These are phyloP conservation scores for Monilinia vaccinii-corymbosi DNA, from an alignment of 2,329 filamentous ascomycete species.

Conservation along the genomic window DNA sequence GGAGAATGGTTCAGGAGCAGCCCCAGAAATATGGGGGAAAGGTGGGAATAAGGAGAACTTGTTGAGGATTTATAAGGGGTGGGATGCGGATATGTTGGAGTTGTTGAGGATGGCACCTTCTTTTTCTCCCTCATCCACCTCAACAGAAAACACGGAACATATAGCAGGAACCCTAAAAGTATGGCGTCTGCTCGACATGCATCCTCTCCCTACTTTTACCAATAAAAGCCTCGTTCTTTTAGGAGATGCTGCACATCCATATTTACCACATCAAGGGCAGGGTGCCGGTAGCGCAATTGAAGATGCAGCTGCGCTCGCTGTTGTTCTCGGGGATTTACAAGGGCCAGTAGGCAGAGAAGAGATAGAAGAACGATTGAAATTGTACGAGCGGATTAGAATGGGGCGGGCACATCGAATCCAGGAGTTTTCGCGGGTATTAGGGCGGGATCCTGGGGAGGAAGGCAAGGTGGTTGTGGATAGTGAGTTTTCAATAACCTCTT, in stretches of 20 bases:
- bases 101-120: not conserved
- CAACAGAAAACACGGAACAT: constrained; percentile 10
- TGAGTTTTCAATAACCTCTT: constrained; percentile 30
- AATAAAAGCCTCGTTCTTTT: constrained; percentile 46
- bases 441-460: constrained; percentile 36
- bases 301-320: constrained; percentile 50
- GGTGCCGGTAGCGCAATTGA: constrained; percentile 58
- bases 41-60: not conserved
- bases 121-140: not conserved
- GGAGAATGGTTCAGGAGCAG: constrained; percentile 10
- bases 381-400: constrained; percentile 51
- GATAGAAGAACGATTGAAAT: constrained; percentile 44
- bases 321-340: constrained; percentile 38
- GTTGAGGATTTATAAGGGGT: not conserved
- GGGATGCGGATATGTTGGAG: not conserved
- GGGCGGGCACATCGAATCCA: constrained; percentile 50
- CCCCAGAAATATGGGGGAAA: not conserved
- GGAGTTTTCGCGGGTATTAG: constrained; percentile 44
- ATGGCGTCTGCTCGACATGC: constrained; percentile 56
- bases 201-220: constrained; percentile 45
- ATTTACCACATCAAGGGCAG: constrained; percentile 55
- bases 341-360: constrained; percentile 35
- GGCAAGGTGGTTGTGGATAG: constrained; percentile 34
- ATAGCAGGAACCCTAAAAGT: constrained; percentile 37
- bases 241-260: constrained; percentile 61